A percentile compares a stretch with the other conserved stretches of the same genome.
Evolutionary conservation across 495 filamentous ascomycete genomes (phyloP).

Genomic region (Talaromyces borbonicus): DNA sequence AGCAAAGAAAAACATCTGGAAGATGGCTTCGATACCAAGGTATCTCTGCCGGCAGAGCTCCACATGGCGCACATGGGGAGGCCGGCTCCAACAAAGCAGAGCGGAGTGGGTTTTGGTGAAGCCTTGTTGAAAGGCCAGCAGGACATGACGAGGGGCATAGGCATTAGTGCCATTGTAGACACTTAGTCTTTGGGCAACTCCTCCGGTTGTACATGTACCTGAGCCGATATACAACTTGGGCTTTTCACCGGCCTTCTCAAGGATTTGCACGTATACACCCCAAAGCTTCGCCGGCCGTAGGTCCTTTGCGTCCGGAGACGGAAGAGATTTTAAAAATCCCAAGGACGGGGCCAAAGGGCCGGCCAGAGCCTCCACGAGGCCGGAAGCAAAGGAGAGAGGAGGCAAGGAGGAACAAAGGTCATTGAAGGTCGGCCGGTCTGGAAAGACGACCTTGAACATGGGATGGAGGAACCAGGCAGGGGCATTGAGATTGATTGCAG

Average conservation of each 20-base stretch:
- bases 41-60: neutral
- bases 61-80: neutral
- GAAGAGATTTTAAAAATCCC: constrained; percentile 4
- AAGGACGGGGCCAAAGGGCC: neutral
- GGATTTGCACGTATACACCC: constrained; percentile 1
- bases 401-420: constrained; percentile 3
- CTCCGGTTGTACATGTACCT: neutral
- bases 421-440: neutral
- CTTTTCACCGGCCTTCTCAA: neutral
- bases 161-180: neutral
- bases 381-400: constrained; percentile 1
- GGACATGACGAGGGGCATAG: neutral
- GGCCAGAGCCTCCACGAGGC: constrained; percentile 2
- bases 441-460: constrained; percentile 1
- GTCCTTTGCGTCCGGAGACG: constrained; percentile 1
- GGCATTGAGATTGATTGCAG: constrained; percentile 1
- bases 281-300: neutral
- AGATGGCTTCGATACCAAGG: constrained; percentile 1
- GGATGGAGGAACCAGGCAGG: constrained; percentile 2
- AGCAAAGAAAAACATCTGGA: constrained; percentile 2
- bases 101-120: constrained; percentile 1
- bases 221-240: neutral
- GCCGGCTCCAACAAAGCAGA: constrained; percentile 1
- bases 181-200: neutral
- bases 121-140: constrained; percentile 1